Conservation (phyloP, 2,329 filamentous ascomycete species). For the Neocatenulostroma microsporum region DNA sequence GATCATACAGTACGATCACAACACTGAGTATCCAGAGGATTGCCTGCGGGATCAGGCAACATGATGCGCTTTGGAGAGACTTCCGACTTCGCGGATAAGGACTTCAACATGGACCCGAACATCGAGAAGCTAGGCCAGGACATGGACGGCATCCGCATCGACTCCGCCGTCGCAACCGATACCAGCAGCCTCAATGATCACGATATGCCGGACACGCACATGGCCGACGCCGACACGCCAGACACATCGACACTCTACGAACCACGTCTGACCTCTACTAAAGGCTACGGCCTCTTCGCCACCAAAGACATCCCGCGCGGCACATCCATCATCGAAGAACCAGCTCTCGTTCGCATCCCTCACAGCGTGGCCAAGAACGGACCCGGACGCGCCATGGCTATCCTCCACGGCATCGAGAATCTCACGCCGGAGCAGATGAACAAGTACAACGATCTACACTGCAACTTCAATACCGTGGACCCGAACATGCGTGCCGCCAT, state of each 20-base stretch:
- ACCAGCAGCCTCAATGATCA: background rate
- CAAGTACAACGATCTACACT: constrained; percentile 7
- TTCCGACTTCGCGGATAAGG: no score
- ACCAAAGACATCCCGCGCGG: constrained; percentile 21
- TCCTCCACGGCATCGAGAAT: background rate
- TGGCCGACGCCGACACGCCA: no score
- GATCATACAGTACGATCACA: no score
- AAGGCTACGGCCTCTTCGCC: constrained; percentile 22
- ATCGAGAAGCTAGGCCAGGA: background rate
- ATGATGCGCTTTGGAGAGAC: no score
- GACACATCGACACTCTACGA: constrained; percentile 9
- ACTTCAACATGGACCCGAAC: no score
- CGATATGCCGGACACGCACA: no score
- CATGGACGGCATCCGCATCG: constrained; percentile 2
- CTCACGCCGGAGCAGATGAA: constrained; percentile 7
- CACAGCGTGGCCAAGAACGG: background rate
- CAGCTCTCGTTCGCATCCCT: constrained; percentile 16
- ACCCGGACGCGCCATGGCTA: background rate
- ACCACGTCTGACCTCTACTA: constrained; percentile 10
- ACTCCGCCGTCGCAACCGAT: background rate
- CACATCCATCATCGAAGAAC: constrained; percentile 22
- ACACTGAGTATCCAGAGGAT: no score
- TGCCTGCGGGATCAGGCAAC: no score
- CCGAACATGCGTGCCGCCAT: background rate
- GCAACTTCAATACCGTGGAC: background rate